phyloP scores from a whole-genome alignment of 345 rosid species.

The Rhizophora apiculata region DNA sequence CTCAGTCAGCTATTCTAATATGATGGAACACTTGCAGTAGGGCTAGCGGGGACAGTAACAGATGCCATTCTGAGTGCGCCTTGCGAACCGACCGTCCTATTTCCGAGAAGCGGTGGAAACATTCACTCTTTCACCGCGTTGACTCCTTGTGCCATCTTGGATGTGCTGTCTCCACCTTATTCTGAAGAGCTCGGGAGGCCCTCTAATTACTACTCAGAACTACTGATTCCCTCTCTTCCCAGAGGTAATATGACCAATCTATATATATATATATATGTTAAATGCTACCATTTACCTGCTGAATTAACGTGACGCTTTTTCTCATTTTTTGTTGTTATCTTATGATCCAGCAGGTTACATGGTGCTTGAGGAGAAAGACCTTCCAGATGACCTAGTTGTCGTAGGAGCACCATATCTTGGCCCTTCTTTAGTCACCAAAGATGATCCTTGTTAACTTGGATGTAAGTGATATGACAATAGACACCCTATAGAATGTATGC shows the following conservation, averaged over 20 bases:
- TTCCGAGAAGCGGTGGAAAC: constrained; percentile 50
- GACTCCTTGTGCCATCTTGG: constrained; percentile 52
- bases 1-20: no score
- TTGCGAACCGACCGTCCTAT: constrained; percentile 31
- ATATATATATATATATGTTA: no score
- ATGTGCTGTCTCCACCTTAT: constrained; percentile 51
- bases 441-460: no score
- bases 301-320: no score
- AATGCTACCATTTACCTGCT: no score
- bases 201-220: constrained; percentile 41
- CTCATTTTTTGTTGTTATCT: no score
- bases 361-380: constrained; percentile 34
- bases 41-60: constrained; percentile 34
- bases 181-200: constrained; percentile 40
- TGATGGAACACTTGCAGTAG: constrained; percentile 21
- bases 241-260: constrained; percentile 8
- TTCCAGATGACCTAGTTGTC: constrained; percentile 35
- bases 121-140: constrained; percentile 46
- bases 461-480: no score
- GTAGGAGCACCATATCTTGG: constrained; percentile 39
- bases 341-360: constrained; percentile 28
- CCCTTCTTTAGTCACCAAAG: constrained; percentile 4
- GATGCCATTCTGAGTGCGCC: constrained; percentile 34
- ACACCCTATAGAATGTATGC: no score
- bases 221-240: constrained; percentile 33